These are phyloP conservation scores for Sphagnum fallax DNA, from an alignment of 228 moss, liverwort and hornwort genomes.

Conservation along the genomic window DNA sequence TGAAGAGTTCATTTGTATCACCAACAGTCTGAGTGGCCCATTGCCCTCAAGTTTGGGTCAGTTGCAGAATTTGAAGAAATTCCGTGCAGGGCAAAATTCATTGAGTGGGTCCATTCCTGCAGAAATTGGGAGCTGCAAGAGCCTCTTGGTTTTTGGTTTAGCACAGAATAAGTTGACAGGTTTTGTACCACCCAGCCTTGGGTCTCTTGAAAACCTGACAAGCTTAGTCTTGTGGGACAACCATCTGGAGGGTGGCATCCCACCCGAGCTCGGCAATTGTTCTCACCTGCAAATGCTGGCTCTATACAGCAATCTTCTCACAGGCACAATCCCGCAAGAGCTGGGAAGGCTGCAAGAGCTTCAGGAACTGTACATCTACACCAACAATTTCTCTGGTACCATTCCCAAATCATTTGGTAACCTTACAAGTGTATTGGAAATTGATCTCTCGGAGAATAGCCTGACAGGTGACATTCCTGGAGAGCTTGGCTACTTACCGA, in stretches of 20 bases:
- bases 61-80: slow-evolving; percentile 22
- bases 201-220: slow-evolving; percentile 28
- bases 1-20: slow-evolving; percentile 37
- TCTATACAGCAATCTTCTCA: slow-evolving; percentile 33
- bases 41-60: slow-evolving; percentile 54
- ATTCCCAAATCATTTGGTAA: slow-evolving; percentile 44
- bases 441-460: slow-evolving; percentile 51
- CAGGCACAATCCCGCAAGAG: slow-evolving; percentile 25
- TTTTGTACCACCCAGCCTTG: slow-evolving; percentile 20
- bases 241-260: slow-evolving; percentile 19
- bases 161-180: slow-evolving; percentile 45
- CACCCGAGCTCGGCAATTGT: slow-evolving; percentile 52
- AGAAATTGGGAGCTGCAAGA: slow-evolving; percentile 41
- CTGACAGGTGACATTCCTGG: slow-evolving; percentile 37
- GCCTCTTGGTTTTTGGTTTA: slow-evolving; percentile 24
- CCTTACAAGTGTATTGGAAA: slow-evolving; percentile 25
- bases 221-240: slow-evolving; percentile 41
- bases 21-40: slow-evolving; percentile 46
- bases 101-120: slow-evolving; percentile 48
- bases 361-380: slow-evolving; percentile 31
- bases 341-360: slow-evolving; percentile 23
- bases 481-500: slow-evolving; percentile 28
- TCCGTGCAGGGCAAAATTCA: slow-evolving; percentile 47
- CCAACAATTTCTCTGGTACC: slow-evolving; percentile 22
- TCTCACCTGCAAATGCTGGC: slow-evolving; percentile 40